Evolutionary conservation across 2,329 filamentous ascomycete genomes (phyloP).

Genomic region (Lachnellula hyalina): DNA sequence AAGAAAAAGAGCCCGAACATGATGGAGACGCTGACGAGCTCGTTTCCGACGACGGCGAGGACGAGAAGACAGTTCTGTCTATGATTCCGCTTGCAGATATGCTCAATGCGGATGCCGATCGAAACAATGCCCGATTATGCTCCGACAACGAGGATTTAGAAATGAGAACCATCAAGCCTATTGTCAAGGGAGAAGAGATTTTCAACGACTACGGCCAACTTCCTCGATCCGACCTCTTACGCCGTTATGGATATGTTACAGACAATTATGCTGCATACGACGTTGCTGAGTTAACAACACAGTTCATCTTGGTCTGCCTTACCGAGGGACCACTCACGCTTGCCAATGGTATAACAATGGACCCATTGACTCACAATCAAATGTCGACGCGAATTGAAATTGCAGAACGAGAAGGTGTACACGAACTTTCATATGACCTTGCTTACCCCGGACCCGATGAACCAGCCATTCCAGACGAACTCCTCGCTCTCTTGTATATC

Average conservation of each 20-base stretch:
- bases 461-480: constrained; percentile 30
- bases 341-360: constrained; percentile 4
- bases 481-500: constrained; percentile 38
- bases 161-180: constrained; percentile 57
- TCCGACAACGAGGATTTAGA: constrained; percentile 40
- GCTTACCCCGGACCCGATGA: constrained; percentile 23
- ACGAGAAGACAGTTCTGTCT: constrained; percentile 46
- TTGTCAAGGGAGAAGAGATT: constrained; percentile 54
- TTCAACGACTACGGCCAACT: constrained; percentile 65
- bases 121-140: constrained; percentile 51
- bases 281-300: constrained; percentile 56
- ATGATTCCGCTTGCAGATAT: constrained; percentile 70
- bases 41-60: constrained; percentile 41
- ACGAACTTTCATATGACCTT: constrained; percentile 58
- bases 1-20: constrained; percentile 36
- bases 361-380: constrained; percentile 24
- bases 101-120: constrained; percentile 63
- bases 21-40: constrained; percentile 44
- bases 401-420: constrained; percentile 49
- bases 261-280: constrained; percentile 60
- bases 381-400: constrained; percentile 33
- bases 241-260: constrained; percentile 64
- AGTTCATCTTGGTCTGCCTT: constrained; percentile 37
- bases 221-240: constrained; percentile 59
- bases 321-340: constrained; percentile 7